These are phyloP conservation scores for Clohesyomyces aquaticus DNA, from an alignment of 495 filamentous ascomycete genomes.

Conservation along the genomic window DNA sequence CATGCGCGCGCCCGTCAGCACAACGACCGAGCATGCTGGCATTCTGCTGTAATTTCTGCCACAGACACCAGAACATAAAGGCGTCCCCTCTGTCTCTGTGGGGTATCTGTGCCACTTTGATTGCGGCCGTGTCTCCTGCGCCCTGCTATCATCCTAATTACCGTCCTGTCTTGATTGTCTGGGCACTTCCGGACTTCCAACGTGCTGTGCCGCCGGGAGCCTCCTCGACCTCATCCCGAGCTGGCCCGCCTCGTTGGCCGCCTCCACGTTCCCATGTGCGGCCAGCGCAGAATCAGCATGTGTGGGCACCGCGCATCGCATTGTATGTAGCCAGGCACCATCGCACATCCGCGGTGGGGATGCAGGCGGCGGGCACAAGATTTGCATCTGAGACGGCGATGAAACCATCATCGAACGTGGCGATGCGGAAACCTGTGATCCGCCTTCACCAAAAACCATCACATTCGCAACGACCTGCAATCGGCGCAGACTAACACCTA, in stretches of 20 bases:
- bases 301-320: conserved; percentile 4
- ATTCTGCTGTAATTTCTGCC: too few species aligned
- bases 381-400: conserved; percentile 32
- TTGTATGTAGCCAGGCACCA: neutral
- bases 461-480: neutral
- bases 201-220: too few species aligned
- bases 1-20: conserved; percentile 10
- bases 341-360: neutral
- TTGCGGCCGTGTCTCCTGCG: neutral
- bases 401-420: conserved; percentile 30
- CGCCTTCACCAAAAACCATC: conserved; percentile 5
- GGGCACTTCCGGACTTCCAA: too few species aligned
- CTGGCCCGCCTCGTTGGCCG: too few species aligned
- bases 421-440: conserved; percentile 3
- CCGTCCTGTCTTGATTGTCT: neutral
- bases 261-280: conserved; percentile 12
- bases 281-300: conserved; percentile 23
- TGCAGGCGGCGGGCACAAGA: neutral
- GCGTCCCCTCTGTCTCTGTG: neutral
- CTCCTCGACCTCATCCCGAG: too few species aligned
- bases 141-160: neutral
- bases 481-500: conserved; percentile 1
- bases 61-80: neutral
- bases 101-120: conserved; percentile 16
- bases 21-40: neutral